phyloP scores from a whole-genome alignment of 1,284 basidiomycete genomes.

The Golubevia sp. region DNA sequence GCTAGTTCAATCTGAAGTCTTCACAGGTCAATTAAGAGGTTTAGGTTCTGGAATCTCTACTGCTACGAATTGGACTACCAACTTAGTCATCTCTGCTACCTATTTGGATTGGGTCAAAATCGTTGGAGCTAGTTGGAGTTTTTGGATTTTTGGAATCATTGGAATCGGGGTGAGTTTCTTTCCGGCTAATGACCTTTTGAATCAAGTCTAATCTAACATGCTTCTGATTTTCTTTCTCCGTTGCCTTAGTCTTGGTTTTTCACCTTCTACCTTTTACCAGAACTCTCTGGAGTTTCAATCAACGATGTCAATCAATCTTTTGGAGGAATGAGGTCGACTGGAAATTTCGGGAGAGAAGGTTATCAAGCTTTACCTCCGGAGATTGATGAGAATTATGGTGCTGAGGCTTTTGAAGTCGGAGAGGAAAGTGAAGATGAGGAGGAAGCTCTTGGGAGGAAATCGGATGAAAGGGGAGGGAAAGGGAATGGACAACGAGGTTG shows the following conservation, averaged over 20 bases:
- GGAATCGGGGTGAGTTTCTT: constrained; percentile 8
- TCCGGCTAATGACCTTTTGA: not conserved
- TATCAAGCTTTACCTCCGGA: not conserved
- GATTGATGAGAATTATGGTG: not conserved
- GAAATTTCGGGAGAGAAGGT: not conserved
- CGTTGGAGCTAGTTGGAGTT: constrained; percentile 16
- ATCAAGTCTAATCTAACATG: not conserved
- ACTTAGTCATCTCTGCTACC: constrained; percentile 10
- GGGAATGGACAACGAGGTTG: not conserved
- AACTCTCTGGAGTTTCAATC: constrained; percentile 14
- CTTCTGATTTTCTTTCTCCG: not conserved
- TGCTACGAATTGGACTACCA: constrained; percentile 22
- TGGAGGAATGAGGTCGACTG: not conserved
- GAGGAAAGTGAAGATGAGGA: not conserved
- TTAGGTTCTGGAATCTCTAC: constrained; percentile 1
- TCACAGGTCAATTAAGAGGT: not conserved
- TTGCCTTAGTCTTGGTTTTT: constrained; percentile 24
- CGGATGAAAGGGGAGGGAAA: not conserved
- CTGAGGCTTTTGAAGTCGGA: not conserved
- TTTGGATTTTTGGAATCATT: constrained; percentile 28
- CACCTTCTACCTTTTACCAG: constrained; percentile 32
- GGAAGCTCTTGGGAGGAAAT: not conserved
- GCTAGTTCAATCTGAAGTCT: constrained; percentile 36
- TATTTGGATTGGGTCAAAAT: constrained; percentile 15
- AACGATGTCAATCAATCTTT: constrained; percentile 6